Evolutionary conservation across 2,329 filamentous ascomycete species (phyloP).

Genomic region (Thielaviopsis musarum): DNA sequence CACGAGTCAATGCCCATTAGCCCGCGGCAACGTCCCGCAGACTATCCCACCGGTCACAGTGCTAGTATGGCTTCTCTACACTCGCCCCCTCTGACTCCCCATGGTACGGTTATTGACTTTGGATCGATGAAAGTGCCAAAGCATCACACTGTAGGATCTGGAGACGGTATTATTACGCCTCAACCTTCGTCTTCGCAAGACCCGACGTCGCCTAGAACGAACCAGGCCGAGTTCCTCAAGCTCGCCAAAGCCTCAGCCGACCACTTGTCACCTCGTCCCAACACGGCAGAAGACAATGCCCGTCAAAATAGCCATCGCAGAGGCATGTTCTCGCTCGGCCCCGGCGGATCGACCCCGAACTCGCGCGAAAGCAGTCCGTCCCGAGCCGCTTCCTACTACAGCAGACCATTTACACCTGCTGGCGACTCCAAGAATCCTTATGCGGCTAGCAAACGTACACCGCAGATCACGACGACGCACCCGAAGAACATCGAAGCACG

Average conservation of each 20-base stretch:
- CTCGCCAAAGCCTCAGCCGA: slow-evolving; percentile 27
- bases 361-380: slow-evolving; percentile 50
- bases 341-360: slow-evolving; percentile 34
- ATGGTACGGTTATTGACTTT: slow-evolving; percentile 42
- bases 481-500: slow-evolving; percentile 49
- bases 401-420: slow-evolving; percentile 60
- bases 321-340: slow-evolving; percentile 35
- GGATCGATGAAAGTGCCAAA: slow-evolving; percentile 1
- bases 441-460: slow-evolving; percentile 60
- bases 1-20: slow-evolving; percentile 9
- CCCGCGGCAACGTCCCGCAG: slow-evolving; percentile 5
- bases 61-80: slow-evolving; percentile 52
- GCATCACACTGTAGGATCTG: slow-evolving; percentile 12
- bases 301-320: slow-evolving; percentile 27
- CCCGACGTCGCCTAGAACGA: slow-evolving; percentile 26
- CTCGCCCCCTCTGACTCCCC: slow-evolving; percentile 78
- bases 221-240: slow-evolving; percentile 24
- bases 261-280: slow-evolving; percentile 14
- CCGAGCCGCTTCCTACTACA: slow-evolving; percentile 45
- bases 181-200: slow-evolving; percentile 46
- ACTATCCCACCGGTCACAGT: slow-evolving; percentile 1
- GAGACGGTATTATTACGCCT: slow-evolving; percentile 43
- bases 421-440: slow-evolving; percentile 77
- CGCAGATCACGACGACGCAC: slow-evolving; percentile 44
- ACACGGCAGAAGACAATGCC: slow-evolving; percentile 2